A percentile compares a stretch with the other conserved stretches of the same genome.
These are phyloP conservation scores for Saccharum hybrid DNA, from an alignment of 202 grass and related monocot genomes.

Conservation along the genomic window DNA sequence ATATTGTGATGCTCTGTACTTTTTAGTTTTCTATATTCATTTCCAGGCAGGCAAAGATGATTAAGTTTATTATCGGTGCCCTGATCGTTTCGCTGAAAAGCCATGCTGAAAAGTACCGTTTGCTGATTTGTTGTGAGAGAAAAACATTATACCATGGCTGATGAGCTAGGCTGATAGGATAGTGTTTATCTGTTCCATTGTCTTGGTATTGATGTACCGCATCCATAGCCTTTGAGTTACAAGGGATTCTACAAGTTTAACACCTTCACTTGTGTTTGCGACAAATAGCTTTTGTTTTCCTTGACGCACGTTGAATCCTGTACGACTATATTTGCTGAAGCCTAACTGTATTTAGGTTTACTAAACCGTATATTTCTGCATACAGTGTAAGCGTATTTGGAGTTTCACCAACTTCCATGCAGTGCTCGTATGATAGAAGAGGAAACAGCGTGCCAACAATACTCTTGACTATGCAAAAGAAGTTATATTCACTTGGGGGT, in stretches of 20 bases:
- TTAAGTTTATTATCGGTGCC: not conserved
- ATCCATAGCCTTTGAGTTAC: constrained; percentile 14
- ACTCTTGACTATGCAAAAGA: constrained; percentile 81
- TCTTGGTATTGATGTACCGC: constrained; percentile 21
- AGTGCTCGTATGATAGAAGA: constrained; percentile 86
- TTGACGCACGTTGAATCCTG: not conserved
- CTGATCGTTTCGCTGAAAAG: no score
- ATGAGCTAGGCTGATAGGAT: no score
- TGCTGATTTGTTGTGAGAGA: no score
- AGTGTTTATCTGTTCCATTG: not conserved
- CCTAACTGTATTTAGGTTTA: constrained; percentile 3
- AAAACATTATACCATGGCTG: no score
- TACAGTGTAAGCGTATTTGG: constrained; percentile 91
- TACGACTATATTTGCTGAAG: not conserved
- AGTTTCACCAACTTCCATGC: constrained; percentile 94
- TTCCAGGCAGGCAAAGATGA: not conserved
- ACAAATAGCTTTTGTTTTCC: not conserved
- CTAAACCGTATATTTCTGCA: constrained; percentile 13
- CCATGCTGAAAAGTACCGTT: no score
- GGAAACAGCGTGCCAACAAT: constrained; percentile 95
- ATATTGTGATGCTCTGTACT: constrained; percentile 5
- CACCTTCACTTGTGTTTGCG: not conserved
- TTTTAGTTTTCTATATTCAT: constrained; percentile 19
- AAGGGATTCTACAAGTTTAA: not conserved
- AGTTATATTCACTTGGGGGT: constrained; percentile 75